These are phyloP conservation scores for Globisporangium paroecandrum DNA, from an alignment of 352 stramenopile species.

Conservation along the genomic window DNA sequence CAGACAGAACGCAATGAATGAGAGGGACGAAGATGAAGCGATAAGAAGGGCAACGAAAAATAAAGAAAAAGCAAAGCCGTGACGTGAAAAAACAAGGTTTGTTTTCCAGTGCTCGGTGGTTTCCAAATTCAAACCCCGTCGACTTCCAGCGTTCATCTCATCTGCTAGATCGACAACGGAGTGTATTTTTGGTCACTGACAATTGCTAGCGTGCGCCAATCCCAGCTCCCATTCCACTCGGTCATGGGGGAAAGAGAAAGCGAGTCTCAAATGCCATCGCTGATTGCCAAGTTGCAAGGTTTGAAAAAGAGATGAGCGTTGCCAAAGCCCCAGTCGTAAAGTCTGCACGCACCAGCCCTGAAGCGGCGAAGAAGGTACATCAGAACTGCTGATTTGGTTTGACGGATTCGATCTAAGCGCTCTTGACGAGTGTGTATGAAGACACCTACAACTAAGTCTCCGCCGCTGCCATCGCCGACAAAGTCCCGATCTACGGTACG, in stretches of 20 bases:
- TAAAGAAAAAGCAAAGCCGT: not conserved
- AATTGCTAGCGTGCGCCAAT: not conserved
- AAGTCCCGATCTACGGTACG: conserved; percentile 1
- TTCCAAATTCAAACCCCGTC: not conserved
- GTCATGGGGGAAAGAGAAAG: no score
- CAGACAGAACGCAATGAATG: not conserved
- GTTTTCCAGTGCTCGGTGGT: not conserved
- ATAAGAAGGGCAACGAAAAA: not conserved
- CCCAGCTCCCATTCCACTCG: not conserved
- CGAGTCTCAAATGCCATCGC: not conserved
- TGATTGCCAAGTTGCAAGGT: not conserved
- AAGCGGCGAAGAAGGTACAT: conserved; percentile 13
- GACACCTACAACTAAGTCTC: not conserved
- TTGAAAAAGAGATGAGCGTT: not conserved
- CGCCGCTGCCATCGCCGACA: conserved; percentile 3
- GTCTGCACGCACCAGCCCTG: not conserved
- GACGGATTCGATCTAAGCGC: not conserved
- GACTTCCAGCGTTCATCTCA: not conserved
- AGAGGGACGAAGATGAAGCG: not conserved
- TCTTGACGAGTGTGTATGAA: not conserved
- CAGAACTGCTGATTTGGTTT: not conserved
- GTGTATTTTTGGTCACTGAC: not conserved
- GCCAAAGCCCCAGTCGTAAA: not conserved
- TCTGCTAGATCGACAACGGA: not conserved
- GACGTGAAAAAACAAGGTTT: not conserved